Percentiles rank a stretch among this genome's conserved stretches.
These are phyloP conservation scores for Aspergillus sp. DNA, from an alignment of 2,329 filamentous ascomycete species.

Conservation along the genomic window DNA sequence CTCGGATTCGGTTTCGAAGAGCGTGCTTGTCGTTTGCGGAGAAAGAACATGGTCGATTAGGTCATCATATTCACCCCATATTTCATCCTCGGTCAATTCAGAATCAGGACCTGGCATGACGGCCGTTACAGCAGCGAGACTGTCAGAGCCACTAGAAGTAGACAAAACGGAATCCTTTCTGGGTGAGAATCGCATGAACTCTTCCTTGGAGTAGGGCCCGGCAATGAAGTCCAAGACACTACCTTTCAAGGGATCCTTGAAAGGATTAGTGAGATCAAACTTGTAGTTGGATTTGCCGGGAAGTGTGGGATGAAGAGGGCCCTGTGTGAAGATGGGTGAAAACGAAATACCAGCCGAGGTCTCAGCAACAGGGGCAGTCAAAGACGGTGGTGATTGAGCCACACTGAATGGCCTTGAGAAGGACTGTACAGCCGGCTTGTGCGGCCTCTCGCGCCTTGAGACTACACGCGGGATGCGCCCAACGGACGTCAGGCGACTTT, in stretches of 20 bases:
- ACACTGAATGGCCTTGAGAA: slow-evolving; percentile 80
- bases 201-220: slow-evolving; percentile 47
- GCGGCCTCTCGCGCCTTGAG: slow-evolving; percentile 63
- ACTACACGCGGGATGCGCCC: slow-evolving; percentile 84
- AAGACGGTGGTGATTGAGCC: slow-evolving; percentile 45
- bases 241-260: slow-evolving; percentile 35
- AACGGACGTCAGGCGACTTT: slow-evolving; percentile 74
- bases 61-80: slow-evolving; percentile 95
- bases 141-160: slow-evolving; percentile 65
- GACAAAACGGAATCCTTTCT: slow-evolving; percentile 71
- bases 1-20: slow-evolving; percentile 19
- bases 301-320: neutral
- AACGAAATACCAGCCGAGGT: slow-evolving; percentile 26
- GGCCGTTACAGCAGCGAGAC: slow-evolving; percentile 65
- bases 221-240: slow-evolving; percentile 37
- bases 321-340: slow-evolving; percentile 16
- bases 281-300: slow-evolving; percentile 3
- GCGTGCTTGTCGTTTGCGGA: slow-evolving; percentile 35
- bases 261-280: slow-evolving; percentile 34
- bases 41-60: slow-evolving; percentile 71
- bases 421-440: slow-evolving; percentile 71
- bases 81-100: slow-evolving; percentile 75
- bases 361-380: slow-evolving; percentile 32
- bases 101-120: slow-evolving; percentile 64
- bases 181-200: slow-evolving; percentile 75